phyloP scores from a whole-genome alignment of 2,329 filamentous ascomycete species.

The Ambrosiella cleistominuta region DNA sequence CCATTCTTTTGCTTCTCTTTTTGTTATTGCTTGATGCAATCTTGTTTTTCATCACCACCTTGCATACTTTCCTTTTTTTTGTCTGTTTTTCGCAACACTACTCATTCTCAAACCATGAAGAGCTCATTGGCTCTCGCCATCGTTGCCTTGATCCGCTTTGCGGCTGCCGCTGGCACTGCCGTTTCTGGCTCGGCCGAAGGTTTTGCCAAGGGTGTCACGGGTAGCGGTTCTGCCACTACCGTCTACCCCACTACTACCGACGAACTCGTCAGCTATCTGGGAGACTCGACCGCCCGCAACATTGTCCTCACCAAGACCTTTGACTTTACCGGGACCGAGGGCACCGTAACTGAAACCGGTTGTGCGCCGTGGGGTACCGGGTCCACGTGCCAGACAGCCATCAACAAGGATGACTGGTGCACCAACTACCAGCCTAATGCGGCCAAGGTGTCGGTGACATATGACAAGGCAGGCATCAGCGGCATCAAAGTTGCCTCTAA shows the following conservation, averaged over 20 bases:
- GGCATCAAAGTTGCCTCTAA: slow-evolving; percentile 37
- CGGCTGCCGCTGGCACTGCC: slow-evolving; percentile 20
- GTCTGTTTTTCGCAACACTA: neutral
- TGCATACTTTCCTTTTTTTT: neutral
- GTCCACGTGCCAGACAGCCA: slow-evolving; percentile 37
- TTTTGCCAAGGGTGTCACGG: slow-evolving; percentile 36
- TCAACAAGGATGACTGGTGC: slow-evolving; percentile 43
- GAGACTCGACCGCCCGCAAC: slow-evolving; percentile 33
- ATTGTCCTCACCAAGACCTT: slow-evolving; percentile 41
- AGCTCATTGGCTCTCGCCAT: slow-evolving; percentile 12
- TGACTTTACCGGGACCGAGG: slow-evolving; percentile 39
- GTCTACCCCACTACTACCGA: slow-evolving; percentile 35
- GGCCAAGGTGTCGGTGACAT: slow-evolving; percentile 26
- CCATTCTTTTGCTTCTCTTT: neutral
- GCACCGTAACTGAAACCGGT: slow-evolving; percentile 32
- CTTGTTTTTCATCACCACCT: neutral
- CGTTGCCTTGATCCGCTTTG: slow-evolving; percentile 16
- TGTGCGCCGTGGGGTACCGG: slow-evolving; percentile 41
- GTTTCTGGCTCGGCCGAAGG: slow-evolving; percentile 25
- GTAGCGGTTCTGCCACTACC: slow-evolving; percentile 36
- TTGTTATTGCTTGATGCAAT: neutral
- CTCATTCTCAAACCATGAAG: slow-evolving; percentile 14
- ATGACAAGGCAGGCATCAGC: slow-evolving; percentile 33
- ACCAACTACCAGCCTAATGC: slow-evolving; percentile 37
- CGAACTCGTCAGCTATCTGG: slow-evolving; percentile 42